phyloP scores from a whole-genome alignment of 2,329 filamentous ascomycete species.

The Ceratocystiopsis sp. region DNA sequence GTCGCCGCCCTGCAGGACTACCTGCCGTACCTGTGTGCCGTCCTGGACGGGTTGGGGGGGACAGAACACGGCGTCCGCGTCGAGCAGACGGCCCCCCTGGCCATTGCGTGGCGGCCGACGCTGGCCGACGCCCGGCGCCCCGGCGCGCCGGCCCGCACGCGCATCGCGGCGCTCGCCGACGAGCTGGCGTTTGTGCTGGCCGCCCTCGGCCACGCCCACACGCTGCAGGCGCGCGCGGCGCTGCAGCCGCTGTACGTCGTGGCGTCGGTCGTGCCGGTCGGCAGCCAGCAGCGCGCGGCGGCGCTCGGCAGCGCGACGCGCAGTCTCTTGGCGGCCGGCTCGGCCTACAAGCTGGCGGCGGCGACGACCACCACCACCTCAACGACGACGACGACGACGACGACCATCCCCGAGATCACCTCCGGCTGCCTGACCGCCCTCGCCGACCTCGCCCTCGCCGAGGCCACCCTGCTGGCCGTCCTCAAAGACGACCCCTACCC shows the following conservation, averaged over 20 bases:
- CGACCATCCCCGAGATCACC: constrained; percentile 35
- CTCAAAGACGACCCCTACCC: constrained; percentile 92
- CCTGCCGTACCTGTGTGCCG: constrained; percentile 63
- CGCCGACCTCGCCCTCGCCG: constrained; percentile 56
- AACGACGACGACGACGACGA: constrained; percentile 5
- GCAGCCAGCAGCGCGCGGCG: constrained; percentile 47
- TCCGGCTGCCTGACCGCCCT: constrained; percentile 37
- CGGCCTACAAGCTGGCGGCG: constrained; percentile 58
- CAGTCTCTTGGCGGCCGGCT: constrained; percentile 59
- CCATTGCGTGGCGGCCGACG: constrained; percentile 73
- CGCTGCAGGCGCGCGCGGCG: constrained; percentile 51
- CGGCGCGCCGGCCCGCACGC: constrained; percentile 44
- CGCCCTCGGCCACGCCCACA: constrained; percentile 59
- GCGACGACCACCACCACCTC: constrained; percentile 19
- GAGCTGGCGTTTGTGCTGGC: constrained; percentile 69
- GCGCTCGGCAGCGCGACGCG: constrained; percentile 61
- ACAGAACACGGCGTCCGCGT: not conserved
- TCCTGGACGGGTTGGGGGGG: constrained; percentile 48
- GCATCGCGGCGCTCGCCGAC: constrained; percentile 55
- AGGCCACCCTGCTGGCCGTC: constrained; percentile 79
- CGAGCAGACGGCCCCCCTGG: constrained; percentile 34
- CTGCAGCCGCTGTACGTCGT: constrained; percentile 58
- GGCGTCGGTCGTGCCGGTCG: constrained; percentile 41
- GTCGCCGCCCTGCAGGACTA: constrained; percentile 57
- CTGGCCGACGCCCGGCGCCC: constrained; percentile 49